Conservation (phyloP, 805 yeast species). For the Pichia membranifaciens region DNA sequence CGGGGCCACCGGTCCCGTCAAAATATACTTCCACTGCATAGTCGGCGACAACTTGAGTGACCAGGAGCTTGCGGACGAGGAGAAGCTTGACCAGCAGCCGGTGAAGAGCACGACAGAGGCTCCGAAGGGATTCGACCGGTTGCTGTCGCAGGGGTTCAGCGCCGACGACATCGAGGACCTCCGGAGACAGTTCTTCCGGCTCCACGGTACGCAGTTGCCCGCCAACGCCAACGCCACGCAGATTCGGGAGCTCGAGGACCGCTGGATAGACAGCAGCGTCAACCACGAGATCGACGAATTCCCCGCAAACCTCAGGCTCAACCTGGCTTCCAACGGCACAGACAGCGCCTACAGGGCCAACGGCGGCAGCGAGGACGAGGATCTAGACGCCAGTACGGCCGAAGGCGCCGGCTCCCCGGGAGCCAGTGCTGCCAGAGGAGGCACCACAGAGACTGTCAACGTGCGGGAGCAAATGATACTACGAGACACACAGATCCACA, state of each 20-base stretch:
- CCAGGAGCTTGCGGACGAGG: constrained; percentile 56
- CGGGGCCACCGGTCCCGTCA: constrained; percentile 21
- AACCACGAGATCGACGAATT: constrained; percentile 45
- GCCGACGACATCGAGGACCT: constrained; percentile 69
- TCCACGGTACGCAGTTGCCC: constrained; percentile 46
- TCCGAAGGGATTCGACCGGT: constrained; percentile 77
- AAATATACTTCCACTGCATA: constrained; percentile 71
- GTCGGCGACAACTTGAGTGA: constrained; percentile 58
- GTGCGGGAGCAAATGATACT: constrained; percentile 1
- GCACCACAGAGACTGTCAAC: not conserved
- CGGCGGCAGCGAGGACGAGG: constrained; percentile 7
- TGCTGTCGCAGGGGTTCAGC: constrained; percentile 77
- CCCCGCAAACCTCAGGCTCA: constrained; percentile 28
- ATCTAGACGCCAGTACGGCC: constrained; percentile 6
- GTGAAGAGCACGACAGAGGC: constrained; percentile 54
- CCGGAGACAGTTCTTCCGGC: constrained; percentile 64
- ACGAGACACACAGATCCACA: constrained; percentile 37
- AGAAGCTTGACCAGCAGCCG: constrained; percentile 51
- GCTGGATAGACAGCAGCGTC: constrained; percentile 81
- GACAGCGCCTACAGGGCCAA: constrained; percentile 7
- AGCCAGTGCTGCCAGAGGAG: not conserved
- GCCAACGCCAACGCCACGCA: constrained; percentile 44
- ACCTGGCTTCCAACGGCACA: not conserved
- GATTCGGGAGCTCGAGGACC: constrained; percentile 66
- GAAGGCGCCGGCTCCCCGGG: not conserved